Base-by-base conservation (phyloP, 352 stramenopile genomes). In the Phytophthora pisi region DNA sequence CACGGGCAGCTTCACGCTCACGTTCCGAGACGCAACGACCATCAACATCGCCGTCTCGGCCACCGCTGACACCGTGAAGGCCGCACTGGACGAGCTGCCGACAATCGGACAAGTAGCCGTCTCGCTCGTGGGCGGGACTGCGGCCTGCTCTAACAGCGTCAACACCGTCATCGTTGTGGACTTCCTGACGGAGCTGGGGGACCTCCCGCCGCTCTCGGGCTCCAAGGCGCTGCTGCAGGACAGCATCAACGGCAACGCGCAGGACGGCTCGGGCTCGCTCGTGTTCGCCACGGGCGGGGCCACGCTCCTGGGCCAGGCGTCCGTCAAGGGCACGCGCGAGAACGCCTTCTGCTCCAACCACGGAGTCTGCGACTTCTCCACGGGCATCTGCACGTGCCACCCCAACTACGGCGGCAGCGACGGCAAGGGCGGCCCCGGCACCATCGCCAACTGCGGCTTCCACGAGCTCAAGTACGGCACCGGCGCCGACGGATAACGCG, bases 291-390 rank as follows among this genome's bases (percentile, higher is more conserved):
- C 54, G 0, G 72, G 74, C 0, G 84, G 86, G 2, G 61, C 59
- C 5, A 46, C 30, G 18, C 49, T 94, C 1, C 51, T 66, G 5
- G 78, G 79, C 2, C 46, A 77, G 30, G 31, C 54, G 24, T 91
- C 84, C 1, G 72, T 91, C 23, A 89, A 84, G 51, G 84, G 84
- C 31, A 94, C 86, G 15, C 72, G 82, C 1, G 86, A 94, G 64
- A 84, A 86, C 45, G 84, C 70, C 4, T 80, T 89, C 43, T 94
- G 84, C 64, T 94, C 86, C 10, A 91, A 92, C 72, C 84, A 92
- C 62, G 86, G 84, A 36, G 64, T 67, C 31, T 94, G 86, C 61
- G 81, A 92, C 71, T 88, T 89, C 40, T 36, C 51, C 49, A 90
- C 82, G 0, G 86, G 86, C 10, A 54, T 81, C 3, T 95, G 86